Evolutionary conservation across 768 basidiomycete species (phyloP).

Genomic region (Infundibulicybe gibba): DNA sequence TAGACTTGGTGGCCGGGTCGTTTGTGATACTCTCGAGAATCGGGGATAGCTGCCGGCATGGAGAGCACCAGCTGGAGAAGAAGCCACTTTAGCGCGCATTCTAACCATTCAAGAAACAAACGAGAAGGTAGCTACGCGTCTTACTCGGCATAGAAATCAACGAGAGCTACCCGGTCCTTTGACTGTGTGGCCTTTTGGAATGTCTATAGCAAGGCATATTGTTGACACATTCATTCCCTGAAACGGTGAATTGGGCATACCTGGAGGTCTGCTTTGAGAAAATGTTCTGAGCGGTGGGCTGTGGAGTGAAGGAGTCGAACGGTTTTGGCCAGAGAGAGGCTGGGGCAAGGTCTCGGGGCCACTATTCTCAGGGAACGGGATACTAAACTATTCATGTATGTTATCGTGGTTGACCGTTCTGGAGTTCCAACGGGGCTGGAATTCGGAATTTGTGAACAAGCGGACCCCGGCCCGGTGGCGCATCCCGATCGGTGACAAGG

Average conservation of each 20-base stretch:
- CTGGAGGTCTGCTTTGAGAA: conserved; percentile 38
- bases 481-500: no score
- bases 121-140: conserved; percentile 21
- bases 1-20: conserved; percentile 39
- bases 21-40: conserved; percentile 57
- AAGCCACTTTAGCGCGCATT: background rate
- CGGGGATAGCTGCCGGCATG: conserved; percentile 73
- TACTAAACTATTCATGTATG: conserved; percentile 2
- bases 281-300: conserved; percentile 32
- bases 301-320: conserved; percentile 39
- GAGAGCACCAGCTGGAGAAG: conserved; percentile 68
- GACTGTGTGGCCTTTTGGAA: conserved; percentile 32
- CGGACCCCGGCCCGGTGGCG: no score
- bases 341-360: conserved; percentile 1
- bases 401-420: no score
- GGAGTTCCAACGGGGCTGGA: no score
- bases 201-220: conserved; percentile 21
- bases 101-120: background rate
- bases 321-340: background rate
- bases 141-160: conserved; percentile 82
- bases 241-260: conserved; percentile 33
- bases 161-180: conserved; percentile 55
- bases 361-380: conserved; percentile 3
- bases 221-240: background rate
- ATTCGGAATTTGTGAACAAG: background rate